Evolutionary conservation across 306 rosid genomes (phyloP).

Genomic region (Castanopsis chinensis): DNA sequence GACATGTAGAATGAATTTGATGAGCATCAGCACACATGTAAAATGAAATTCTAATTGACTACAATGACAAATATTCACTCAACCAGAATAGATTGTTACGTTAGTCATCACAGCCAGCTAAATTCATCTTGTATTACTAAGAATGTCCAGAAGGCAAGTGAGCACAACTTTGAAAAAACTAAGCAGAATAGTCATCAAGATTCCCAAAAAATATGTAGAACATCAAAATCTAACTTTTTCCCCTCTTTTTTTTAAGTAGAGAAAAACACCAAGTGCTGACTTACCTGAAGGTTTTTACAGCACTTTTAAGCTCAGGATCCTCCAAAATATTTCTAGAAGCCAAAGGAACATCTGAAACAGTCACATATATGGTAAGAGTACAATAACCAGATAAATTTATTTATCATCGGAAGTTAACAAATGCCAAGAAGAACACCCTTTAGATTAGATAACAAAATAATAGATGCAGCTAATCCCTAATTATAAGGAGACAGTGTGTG

Average conservation of each 20-base stretch:
- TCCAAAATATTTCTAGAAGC: conserved; percentile 86
- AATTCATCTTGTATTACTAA: too few relatives aligned
- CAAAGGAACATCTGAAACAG: conserved; percentile 73
- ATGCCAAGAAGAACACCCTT: not conserved
- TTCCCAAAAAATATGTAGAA: too few relatives aligned
- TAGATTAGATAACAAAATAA: not conserved
- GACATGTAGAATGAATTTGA: too few relatives aligned
- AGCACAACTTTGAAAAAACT: too few relatives aligned
- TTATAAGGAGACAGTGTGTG: not conserved
- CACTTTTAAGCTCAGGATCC: conserved; percentile 76
- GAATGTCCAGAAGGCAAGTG: too few relatives aligned
- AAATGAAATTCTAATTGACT: too few relatives aligned
- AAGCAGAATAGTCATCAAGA: too few relatives aligned
- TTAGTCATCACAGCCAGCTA: too few relatives aligned
- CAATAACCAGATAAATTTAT: not conserved
- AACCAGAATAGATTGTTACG: too few relatives aligned
- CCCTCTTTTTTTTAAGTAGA: not conserved
- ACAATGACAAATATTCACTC: too few relatives aligned
- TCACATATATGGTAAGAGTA: not conserved
- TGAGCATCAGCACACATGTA: too few relatives aligned
- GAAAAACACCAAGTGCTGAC: not conserved
- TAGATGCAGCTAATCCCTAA: not conserved
- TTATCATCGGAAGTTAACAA: not conserved
- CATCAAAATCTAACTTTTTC: too few relatives aligned
- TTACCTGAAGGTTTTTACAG: conserved; percentile 85